Percentiles rank a stretch among this genome's conserved stretches.
phyloP scores from a whole-genome alignment of 768 basidiomycete species.

The Leccinellum luteum region DNA sequence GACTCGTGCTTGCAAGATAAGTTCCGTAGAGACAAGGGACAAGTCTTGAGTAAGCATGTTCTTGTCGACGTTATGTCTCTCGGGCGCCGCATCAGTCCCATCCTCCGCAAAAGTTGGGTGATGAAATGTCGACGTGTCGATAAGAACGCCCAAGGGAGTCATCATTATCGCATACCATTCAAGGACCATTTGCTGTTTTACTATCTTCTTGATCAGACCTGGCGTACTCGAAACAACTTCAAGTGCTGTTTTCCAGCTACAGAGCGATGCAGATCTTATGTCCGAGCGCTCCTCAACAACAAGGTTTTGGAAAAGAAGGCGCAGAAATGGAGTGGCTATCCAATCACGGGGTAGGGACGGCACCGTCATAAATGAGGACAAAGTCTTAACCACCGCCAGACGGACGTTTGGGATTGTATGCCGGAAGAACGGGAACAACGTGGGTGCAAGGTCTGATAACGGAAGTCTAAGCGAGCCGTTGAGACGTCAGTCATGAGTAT shows the following conservation, averaged over 20 bases:
- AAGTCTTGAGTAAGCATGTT: slow-evolving; percentile 91
- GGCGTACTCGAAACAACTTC: slow-evolving; percentile 46
- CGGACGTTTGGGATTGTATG: slow-evolving; percentile 95
- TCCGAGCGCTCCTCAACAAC: slow-evolving; percentile 87
- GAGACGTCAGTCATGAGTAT: slow-evolving; percentile 3
- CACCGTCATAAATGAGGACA: slow-evolving; percentile 83
- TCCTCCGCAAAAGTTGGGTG: slow-evolving; percentile 51
- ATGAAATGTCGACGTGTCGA: slow-evolving; percentile 71
- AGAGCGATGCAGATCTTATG: slow-evolving; percentile 69
- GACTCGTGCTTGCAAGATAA: slow-evolving; percentile 75
- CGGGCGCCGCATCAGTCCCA: slow-evolving; percentile 42
- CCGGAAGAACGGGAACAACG: slow-evolving; percentile 93
- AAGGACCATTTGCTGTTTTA: slow-evolving; percentile 59
- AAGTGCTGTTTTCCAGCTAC: slow-evolving; percentile 73
- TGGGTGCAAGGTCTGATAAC: slow-evolving; percentile 78
- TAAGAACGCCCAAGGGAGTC: slow-evolving; percentile 81
- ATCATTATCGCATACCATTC: slow-evolving; percentile 89
- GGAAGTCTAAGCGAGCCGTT: slow-evolving; percentile 52
- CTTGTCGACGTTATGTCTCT: slow-evolving; percentile 94
- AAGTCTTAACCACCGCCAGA: slow-evolving; percentile 85
- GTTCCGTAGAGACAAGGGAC: slow-evolving; percentile 72
- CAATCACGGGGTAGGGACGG: slow-evolving; percentile 73
- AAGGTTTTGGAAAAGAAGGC: slow-evolving; percentile 90
- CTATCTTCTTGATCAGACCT: slow-evolving; percentile 49
- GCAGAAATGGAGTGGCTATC: slow-evolving; percentile 74